Evolutionary conservation across 2,329 filamentous ascomycete genomes (phyloP), one percentile per base, ranked within the genome.

Genomic region (Colletotrichum trifolii): DNA sequence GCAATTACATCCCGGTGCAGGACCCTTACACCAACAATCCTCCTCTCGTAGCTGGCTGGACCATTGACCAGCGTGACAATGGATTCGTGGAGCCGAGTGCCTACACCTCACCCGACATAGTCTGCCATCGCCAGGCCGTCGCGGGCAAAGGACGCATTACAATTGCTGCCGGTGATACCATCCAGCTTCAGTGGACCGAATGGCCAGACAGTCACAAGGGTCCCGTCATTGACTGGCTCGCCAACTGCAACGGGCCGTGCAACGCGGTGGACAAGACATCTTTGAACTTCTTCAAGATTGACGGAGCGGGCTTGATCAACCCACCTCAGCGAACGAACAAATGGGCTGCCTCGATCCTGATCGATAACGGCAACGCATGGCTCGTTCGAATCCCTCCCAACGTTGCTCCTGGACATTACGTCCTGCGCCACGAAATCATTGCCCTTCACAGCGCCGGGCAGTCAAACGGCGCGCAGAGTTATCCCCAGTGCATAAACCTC

Each of bases 371-470:
- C 72, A 81, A 82, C 74, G 82, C 76, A 61, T 85, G 82, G 80
- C 78, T 79, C 46, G 77, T 85, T 33, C 81, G 78, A 8, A 82
- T 86, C 57, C 84, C 84, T 39, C 71, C 74, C 57, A 75, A 75
- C 67, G 78, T 86, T 39, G 79, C 76, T 1, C 71, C 82, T 6
- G 83, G 84, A 2, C 84, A 85, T 74, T 86, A 87, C 64, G 83
- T 87, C 52, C 77, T 87, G 42, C 82, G 84, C 8, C 82, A 86
- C 69, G 84, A 86, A 71, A 84, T 85, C 66, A 85, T 87, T 60
- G 83, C 81, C 17, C 79, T 87, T 6, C 84, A 87, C 74, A 78
- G 75, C 39, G 82, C 83, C 13, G 75, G 70, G 3, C 74, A 80
- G 43, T 55, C 69, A 43, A 73, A 81, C 68, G 81, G 82, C 11